Base-by-base conservation (phyloP, 2,329 filamentous ascomycete genomes). In the Phialophora macrospora region DNA sequence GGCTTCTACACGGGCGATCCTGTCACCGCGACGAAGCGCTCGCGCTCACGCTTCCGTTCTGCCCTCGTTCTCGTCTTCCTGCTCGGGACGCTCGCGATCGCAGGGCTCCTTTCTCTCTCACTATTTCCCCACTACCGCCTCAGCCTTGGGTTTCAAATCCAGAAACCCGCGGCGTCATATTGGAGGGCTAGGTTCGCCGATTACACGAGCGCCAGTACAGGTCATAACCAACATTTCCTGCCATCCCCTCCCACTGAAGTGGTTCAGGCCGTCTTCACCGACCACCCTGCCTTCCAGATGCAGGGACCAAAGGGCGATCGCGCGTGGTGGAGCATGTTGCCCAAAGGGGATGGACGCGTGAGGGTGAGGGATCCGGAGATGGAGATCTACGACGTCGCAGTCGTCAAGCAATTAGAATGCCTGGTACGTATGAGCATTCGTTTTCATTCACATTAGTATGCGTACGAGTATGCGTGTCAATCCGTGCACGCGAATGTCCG, bases 321-420 rank as follows among this genome's bases (percentile, higher is more conserved):
- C 3, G 65, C 59, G 17, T 68, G 65, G 65, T 26, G 49, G 22
- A 52, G 20, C 20, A 68, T 68, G 62, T 64, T 68, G n/a, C 65
- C 62, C 11, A 49, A 51, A 28, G 62, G 62, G 4, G 49, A 65
- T 49, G 65, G 65, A 24, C 34, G 51, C 5, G 55, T 68, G 20
- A 34, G 28, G 8, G 54, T 60, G 26, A 12, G 38, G 20, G 26
- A 65, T n/a, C 59, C 65, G 58, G 65, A 61, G 34, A 59, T 55
- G 12, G 58, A 68, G 24, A 32, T 68, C 14, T 68, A 65, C 32
- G 59, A 68, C n/a, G 65, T 68, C 7, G 64, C 65, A 6, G 54
- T 68, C 22, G 34, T 68, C 30, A 34, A 52, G 26, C 57, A 68
- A 30, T 59, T 68, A 34, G 62, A 62, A 14, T 68, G 65, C 48